Conservation (phyloP, 495 filamentous ascomycete species). For the Alectoria sarmentosa region DNA sequence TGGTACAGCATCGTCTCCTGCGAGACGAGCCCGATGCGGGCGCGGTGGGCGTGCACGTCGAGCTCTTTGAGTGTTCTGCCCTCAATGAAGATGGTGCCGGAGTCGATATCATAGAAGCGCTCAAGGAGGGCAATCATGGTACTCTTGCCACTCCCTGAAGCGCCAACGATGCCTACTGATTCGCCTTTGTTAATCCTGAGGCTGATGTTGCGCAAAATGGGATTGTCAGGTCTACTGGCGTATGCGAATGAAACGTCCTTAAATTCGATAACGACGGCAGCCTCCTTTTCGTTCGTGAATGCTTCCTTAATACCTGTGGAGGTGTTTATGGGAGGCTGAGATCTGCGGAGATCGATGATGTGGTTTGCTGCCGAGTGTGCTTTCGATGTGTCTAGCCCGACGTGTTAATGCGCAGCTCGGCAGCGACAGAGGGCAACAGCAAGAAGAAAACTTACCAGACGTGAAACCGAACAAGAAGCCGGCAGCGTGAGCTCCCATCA, state of each 20-base stretch:
- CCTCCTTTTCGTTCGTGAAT: not conserved
- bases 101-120: not conserved
- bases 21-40: no score
- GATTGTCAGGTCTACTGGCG: slow-evolving; percentile 39
- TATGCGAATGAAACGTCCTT: slow-evolving; percentile 54
- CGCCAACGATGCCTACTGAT: not conserved
- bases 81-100: not conserved
- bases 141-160: not conserved
- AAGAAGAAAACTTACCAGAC: no score
- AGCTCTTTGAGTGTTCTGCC: not conserved
- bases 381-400: no score
- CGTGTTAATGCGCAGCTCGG: no score
- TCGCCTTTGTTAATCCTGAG: slow-evolving; percentile 17
- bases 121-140: no score
- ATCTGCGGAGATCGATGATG: slow-evolving; percentile 35
- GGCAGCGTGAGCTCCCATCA: no score
- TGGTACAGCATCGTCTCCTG: no score
- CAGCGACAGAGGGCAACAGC: no score
- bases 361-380: slow-evolving; percentile 39
- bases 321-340: not conserved
- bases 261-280: slow-evolving; percentile 27
- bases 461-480: no score
- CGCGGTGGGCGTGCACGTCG: no score
- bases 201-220: slow-evolving; percentile 41
- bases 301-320: not conserved